Evolutionary conservation across 2,329 filamentous ascomycete species (phyloP), one percentile per base, ranked within the genome.

Genomic region (Claviceps capensis): DNA sequence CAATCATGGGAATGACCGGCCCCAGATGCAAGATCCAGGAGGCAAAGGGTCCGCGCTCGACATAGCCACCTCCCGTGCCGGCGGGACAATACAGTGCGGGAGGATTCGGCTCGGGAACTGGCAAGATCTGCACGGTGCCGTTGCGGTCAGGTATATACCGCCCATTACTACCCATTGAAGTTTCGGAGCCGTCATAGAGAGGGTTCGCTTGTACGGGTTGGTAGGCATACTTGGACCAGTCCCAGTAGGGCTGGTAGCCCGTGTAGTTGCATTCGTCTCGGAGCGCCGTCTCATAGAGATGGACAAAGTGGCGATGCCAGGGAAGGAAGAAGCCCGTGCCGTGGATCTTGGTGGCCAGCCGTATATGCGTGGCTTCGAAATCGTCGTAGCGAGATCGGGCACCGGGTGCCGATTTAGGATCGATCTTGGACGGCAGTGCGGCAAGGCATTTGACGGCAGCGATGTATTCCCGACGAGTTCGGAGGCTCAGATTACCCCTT

Each of bases 221-320:
- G 11, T 34, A 23, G 3, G 13, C 23, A n/a, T 45, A 45, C 43
- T 45, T 45, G 22, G 43, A 30, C 22, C 22, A 30, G 34, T 49
- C 49, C 53, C 53, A 54, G 50, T 54, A 54, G 22, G 53, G 53
- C 14, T 52, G 53, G 19, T 41, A 38, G 13, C 50, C 54, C 14
- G 47, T 59, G 56, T 71, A 73, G 5, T 64, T 65, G 55, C 71
- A 73, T 55, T 73, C 71, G 1, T 64, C 59, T n/a, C 64, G 62
- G 40, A 72, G 59, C 4, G 63, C 67, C 17, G 64, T 60, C 56
- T 73, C 69, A 52, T 65, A 72, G 0, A 61, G 51, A 54, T 62
- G 66, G 2, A 64, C 56, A 52, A 67, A 72, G 57, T 68, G 68
- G 17, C 70, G 61, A 55, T 73, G 70, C 70, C 69, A 73, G 11